Evolutionary conservation across 345 rosid species (phyloP), one percentile per base, ranked within the genome.

Genomic region (Combretum micranthum): DNA sequence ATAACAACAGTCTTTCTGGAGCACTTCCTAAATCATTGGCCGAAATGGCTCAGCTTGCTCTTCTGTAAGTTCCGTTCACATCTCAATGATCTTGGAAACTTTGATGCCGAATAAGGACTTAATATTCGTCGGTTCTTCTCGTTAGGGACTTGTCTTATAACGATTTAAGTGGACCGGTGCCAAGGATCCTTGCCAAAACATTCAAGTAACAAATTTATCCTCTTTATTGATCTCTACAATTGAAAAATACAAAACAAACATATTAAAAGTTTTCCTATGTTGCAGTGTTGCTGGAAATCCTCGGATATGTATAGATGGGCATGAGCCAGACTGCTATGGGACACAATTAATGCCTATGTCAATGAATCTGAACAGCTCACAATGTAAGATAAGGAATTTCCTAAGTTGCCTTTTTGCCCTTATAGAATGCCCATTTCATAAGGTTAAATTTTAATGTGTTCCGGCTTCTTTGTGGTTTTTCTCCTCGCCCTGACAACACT

Each of bases 221-320:
- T 6, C 48, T 39, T 55, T 44, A 39, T 4, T 47, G 53, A 37
- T 51, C 56, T 59, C 50, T 64, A 19, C 14, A 44, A 15, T 48
- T 47, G 20, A 60, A 4, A 15, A 59, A 20, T 4, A 26, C 42
- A 32, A 44, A 47, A 44, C 51, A 56, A 26, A 44, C 42, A 58
- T 39, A n/a, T 15, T 12, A 45, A 20, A 21, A 20, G 22, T n/a
- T 45, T 4, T 26, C 17, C 55, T 10, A 57, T 22, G 32, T 64
- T 72, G 75, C 85, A 88, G 96, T 71, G 78, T 88, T 45, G 76
- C 69, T 56, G 96, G 96, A 42, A 88, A 88, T 73, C 91, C 91
- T 23, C 69, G 66, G 69, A 78, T 86, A 61, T 88, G 96, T 61
- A 77, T 85, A 7, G 83, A 87, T 4, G 96, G 96, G 50, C 72